A percentile compares a stretch with the other conserved stretches of the same genome.
Evolutionary conservation across 2,329 filamentous ascomycete species (phyloP).

Genomic region (Stagonosporopsis cucurbitacearum): DNA sequence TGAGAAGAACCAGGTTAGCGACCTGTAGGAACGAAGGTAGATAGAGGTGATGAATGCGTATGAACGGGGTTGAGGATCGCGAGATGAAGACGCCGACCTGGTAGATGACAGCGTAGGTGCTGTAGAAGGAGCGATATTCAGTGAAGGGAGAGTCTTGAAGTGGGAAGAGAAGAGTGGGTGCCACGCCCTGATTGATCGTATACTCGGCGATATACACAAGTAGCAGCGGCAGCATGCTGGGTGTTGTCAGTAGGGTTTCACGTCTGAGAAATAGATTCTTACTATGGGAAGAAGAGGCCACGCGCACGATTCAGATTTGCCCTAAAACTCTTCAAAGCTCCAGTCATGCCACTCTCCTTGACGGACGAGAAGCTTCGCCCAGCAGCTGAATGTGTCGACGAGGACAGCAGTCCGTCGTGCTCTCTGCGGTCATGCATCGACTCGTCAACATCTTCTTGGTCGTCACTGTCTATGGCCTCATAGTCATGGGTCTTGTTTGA

Average conservation of each 20-base stretch:
- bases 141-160: slow-evolving; percentile 76
- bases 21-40: slow-evolving; percentile 82
- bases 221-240: slow-evolving; percentile 83
- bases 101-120: slow-evolving; percentile 93
- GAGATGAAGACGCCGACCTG: slow-evolving; percentile 95
- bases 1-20: slow-evolving; percentile 75
- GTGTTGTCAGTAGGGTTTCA: slow-evolving; percentile 13
- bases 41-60: slow-evolving; percentile 82
- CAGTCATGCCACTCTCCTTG: slow-evolving; percentile 18
- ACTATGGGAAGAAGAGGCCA: slow-evolving; percentile 75
- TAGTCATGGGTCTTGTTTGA: slow-evolving; percentile 58
- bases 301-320: slow-evolving; percentile 69
- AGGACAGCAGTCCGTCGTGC: slow-evolving; percentile 45
- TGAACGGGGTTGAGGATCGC: slow-evolving; percentile 85
- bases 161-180: slow-evolving; percentile 88
- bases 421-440: slow-evolving; percentile 27
- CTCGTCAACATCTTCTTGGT: slow-evolving; percentile 36
- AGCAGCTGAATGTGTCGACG: slow-evolving; percentile 41
- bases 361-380: slow-evolving; percentile 33
- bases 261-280: slow-evolving; percentile 33
- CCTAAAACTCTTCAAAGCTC: slow-evolving; percentile 47
- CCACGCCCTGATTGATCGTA: slow-evolving; percentile 93
- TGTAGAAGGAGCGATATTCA: slow-evolving; percentile 87
- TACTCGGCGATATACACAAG: slow-evolving; percentile 97
- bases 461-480: slow-evolving; percentile 57